phyloP scores from a whole-genome alignment of 2,329 filamentous ascomycete species.

The Stemphylium beticola region DNA sequence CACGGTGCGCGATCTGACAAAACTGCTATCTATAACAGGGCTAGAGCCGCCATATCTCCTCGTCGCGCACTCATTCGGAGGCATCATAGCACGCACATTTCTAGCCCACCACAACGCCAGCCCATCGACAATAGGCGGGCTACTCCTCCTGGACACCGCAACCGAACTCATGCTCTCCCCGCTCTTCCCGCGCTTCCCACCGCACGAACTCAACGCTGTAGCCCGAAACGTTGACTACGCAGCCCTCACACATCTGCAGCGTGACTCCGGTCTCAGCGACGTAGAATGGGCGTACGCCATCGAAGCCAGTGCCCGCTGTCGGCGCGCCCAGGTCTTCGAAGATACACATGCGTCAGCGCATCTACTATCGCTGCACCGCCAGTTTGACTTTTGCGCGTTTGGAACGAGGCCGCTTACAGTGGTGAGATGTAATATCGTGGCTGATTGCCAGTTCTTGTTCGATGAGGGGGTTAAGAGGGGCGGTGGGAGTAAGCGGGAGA shows the following conservation, averaged over 20 bases:
- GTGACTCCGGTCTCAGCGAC: constrained; percentile 11
- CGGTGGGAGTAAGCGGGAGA: constrained; percentile 8
- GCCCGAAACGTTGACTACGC: constrained; percentile 10
- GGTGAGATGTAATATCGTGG: constrained; percentile 1
- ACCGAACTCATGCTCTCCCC: constrained; percentile 17
- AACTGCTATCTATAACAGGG: constrained; percentile 2
- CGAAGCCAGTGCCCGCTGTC: neutral
- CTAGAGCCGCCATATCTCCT: constrained; percentile 13
- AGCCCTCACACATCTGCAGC: constrained; percentile 9
- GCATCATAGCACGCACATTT: constrained; percentile 13
- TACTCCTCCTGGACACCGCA: constrained; percentile 9
- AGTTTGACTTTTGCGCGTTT: constrained; percentile 8
- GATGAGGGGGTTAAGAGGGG: constrained; percentile 9
- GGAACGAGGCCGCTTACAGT: constrained; percentile 10
- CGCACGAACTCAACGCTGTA: constrained; percentile 1
- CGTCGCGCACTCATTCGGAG: constrained; percentile 14
- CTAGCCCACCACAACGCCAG: neutral
- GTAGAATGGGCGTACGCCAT: constrained; percentile 10
- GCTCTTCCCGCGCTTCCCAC: constrained; percentile 8
- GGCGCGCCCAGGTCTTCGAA: neutral
- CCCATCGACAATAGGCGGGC: neutral
- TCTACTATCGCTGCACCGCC: constrained; percentile 1
- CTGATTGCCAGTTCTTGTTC: constrained; percentile 8
- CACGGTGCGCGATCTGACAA: constrained; percentile 10
- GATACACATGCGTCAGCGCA: constrained; percentile 14